Conservation (phyloP, 208 protist species). For the Tetramitus jugosus region DNA sequence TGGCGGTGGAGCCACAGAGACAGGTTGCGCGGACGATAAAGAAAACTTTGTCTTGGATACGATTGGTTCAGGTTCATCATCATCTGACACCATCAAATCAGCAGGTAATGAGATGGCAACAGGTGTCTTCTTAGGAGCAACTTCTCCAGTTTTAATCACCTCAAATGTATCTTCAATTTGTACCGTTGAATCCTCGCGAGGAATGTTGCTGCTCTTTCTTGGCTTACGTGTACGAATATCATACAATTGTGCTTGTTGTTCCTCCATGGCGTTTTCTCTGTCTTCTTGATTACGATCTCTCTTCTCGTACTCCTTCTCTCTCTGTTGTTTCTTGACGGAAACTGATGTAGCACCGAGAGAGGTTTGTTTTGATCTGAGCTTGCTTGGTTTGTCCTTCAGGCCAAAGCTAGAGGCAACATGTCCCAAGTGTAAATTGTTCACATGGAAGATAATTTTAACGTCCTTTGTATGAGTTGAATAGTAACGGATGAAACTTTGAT, state of each 20-base stretch:
- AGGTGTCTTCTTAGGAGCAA: background rate
- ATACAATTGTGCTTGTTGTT: background rate
- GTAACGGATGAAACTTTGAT: conserved; percentile 71
- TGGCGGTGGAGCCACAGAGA: background rate
- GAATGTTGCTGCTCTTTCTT: background rate
- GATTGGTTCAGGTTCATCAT: background rate
- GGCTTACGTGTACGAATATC: background rate
- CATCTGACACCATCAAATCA: background rate
- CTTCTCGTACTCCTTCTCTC: background rate
- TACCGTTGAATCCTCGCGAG: background rate
- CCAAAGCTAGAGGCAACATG: conserved; percentile 79
- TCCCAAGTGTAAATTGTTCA: conserved; percentile 73
- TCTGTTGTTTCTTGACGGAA: background rate
- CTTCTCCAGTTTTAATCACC: background rate
- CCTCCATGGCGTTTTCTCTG: background rate
- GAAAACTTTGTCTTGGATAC: background rate
- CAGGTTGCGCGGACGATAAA: too few relatives aligned
- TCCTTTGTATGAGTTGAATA: conserved; percentile 76
- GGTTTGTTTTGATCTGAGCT: conserved; percentile 33
- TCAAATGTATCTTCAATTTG: background rate
- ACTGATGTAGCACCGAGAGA: background rate
- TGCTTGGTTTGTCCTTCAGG: conserved; percentile 64
- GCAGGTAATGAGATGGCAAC: background rate
- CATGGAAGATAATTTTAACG: conserved; percentile 79
- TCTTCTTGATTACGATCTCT: background rate